Percentiles rank a stretch among this genome's conserved stretches.
phyloP scores from a whole-genome alignment of 805 yeast species.

The Citeromyces nyonsensis region DNA sequence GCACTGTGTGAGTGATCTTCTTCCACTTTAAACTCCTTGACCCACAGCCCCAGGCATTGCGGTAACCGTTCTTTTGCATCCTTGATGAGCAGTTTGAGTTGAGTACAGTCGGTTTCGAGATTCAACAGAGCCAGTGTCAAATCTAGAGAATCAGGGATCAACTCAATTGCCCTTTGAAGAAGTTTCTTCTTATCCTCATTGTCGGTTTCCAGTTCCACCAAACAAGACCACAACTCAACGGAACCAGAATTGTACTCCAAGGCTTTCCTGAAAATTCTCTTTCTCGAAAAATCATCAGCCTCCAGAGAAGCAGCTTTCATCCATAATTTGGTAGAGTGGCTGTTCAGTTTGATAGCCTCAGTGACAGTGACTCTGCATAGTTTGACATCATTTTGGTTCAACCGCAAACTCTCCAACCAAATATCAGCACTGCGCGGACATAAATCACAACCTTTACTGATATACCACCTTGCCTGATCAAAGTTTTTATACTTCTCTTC shows the following conservation, averaged over 20 bases:
- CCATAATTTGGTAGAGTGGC: slow-evolving; percentile 57
- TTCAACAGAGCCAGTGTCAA: slow-evolving; percentile 47
- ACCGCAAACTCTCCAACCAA: slow-evolving; percentile 70
- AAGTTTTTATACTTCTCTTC: slow-evolving; percentile 52
- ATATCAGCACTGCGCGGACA: slow-evolving; percentile 56
- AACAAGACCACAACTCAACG: slow-evolving; percentile 50
- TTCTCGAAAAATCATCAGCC: slow-evolving; percentile 31
- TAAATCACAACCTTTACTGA: slow-evolving; percentile 59
- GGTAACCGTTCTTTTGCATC: slow-evolving; percentile 5
- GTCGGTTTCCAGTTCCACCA: slow-evolving; percentile 45
- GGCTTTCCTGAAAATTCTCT: slow-evolving; percentile 53
- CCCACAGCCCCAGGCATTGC: neutral
- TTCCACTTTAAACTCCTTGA: no score
- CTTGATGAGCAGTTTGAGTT: neutral
- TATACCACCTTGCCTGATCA: slow-evolving; percentile 38
- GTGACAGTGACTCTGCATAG: slow-evolving; percentile 44
- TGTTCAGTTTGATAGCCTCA: slow-evolving; percentile 45
- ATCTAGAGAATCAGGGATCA: slow-evolving; percentile 48
- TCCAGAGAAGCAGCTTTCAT: slow-evolving; percentile 54
- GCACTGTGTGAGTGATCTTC: neutral
- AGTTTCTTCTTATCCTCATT: slow-evolving; percentile 32
- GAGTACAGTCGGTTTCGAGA: neutral
- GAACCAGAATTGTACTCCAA: slow-evolving; percentile 46
- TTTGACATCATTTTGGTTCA: slow-evolving; percentile 29
- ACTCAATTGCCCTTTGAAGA: slow-evolving; percentile 47